Evolutionary conservation across 208 protist genomes (phyloP).

Genomic region (Leishmania arabica): DNA sequence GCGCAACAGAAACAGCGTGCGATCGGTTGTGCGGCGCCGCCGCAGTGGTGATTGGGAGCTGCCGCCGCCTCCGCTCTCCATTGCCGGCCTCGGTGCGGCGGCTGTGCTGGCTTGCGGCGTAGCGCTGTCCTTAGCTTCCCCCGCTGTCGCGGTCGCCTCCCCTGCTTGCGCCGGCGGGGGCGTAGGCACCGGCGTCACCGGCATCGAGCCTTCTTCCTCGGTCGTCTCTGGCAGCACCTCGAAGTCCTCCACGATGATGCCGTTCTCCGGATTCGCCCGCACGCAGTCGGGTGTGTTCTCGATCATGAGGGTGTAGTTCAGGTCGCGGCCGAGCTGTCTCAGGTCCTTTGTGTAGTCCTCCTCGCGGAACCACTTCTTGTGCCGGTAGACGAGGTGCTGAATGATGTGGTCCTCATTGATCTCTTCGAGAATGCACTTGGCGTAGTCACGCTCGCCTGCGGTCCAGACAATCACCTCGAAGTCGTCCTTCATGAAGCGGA

Average conservation of each 20-base stretch:
- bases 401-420: constrained; percentile 89
- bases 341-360: constrained; percentile 90
- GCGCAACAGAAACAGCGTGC: constrained; percentile 74
- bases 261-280: constrained; percentile 76
- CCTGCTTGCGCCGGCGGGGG: constrained; percentile 12
- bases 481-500: constrained; percentile 73
- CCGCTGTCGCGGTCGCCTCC: background rate
- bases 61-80: background rate
- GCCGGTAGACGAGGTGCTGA: constrained; percentile 80
- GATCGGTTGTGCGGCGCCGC: constrained; percentile 55
- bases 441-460: constrained; percentile 88
- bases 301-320: constrained; percentile 85
- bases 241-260: constrained; percentile 90
- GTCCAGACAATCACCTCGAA: constrained; percentile 94
- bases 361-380: constrained; percentile 75
- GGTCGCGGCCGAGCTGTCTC: constrained; percentile 67
- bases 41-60: constrained; percentile 10
- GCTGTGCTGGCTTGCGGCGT: background rate
- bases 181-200: constrained; percentile 14
- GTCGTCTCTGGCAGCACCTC: constrained; percentile 49
- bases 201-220: constrained; percentile 19
- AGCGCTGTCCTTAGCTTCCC: background rate
- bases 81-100: background rate
- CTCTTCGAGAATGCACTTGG: constrained; percentile 85
- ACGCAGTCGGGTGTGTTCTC: constrained; percentile 91